Base-by-base conservation (phyloP, 495 filamentous ascomycete species). In the Penicillium cinerascens region DNA sequence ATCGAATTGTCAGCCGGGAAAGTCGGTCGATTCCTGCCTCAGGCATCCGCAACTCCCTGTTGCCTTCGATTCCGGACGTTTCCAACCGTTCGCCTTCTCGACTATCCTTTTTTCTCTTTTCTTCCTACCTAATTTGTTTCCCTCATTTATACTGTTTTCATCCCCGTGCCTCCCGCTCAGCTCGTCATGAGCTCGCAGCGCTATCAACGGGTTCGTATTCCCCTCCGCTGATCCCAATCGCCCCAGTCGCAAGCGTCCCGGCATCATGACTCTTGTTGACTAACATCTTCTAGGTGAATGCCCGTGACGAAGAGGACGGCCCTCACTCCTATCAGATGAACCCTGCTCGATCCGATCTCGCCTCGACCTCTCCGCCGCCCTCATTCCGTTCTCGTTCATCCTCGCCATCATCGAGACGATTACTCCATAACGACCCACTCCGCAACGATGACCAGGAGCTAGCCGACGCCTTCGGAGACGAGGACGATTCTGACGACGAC, bases 321-420 rank as follows among this genome's bases (percentile, higher is more conserved):
- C 60, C 69, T 26, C 72, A 77, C 25, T 67, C 71, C 36, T 73
- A 69, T 49, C 69, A 61, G 48, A 59, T 67, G 45, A 69, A 71
- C 47, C 68, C 76, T 46, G 58, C 65, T 43, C 68, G 61, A 51
- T 56, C 66, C 18, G 63, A 74, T 42, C 66, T 77, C 23, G 82
- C 86, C 46, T 88, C 91, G 20, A 83, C 78, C 63, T 97, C 95
- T 49, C 91, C 93, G 39, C 92, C 95, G 17, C 93, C 95, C 18
- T 97, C 95, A 9, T 98, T 97, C 68, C 89, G 81, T 61, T 97
- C 92, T 37, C 82, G 88, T 48, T 83, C 84, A 1, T 88, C 89
- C 1, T 95, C 91, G 6, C 81, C 82, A 27, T 78, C 82, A 46
- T 76, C 79, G 37, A 77, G 78, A 60, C 76, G 80, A 40, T 69